Base-by-base conservation (phyloP, 2,329 filamentous ascomycete genomes). In the Helminthosporium solani region DNA sequence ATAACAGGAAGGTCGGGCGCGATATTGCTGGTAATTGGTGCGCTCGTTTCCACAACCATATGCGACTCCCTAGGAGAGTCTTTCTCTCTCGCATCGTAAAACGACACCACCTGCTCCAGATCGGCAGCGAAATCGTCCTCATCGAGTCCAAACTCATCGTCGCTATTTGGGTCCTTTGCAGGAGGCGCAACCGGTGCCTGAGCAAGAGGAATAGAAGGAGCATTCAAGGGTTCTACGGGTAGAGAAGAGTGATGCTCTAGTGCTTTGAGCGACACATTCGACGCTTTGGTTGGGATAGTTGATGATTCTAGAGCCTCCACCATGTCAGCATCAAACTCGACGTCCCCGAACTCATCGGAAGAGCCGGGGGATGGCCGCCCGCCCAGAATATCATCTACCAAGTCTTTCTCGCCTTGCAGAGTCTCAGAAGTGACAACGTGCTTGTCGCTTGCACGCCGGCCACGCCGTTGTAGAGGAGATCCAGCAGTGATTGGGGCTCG, bases 81-180 rank as follows among this genome's bases (percentile, higher is more conserved):
- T 38, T 54, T 49, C n/a, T 62, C 48, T 31, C 74, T 70, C 8
- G 63, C 70, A 50, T 83, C 79, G 58, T 78, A 82, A 40, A 79
- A 66, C 15, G 80, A 80, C 34, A 79, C 74, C 31, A 83, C 72
- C 42, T 81, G 75, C 52, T 84, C 78, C 40, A 85, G 64, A 57
- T 82, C 80, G 47, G 79, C 82, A 3, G 72, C 76, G 54, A 82
- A 78, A 6, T 80, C 54, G 43, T 77, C 73, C 40, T 75, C 72
- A 28, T 75, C 70, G 40, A 70, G 50, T 3, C 64, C 74, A 57
- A 77, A 77, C 28, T 77, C 75, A 42, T 77, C 75, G 30, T 68
- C 68, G 38, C 61, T 68, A 3, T 50, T 56, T 39, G 54, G 44
- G 21, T 51, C 14, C 2, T 41, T 27, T 1, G 38, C 3, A 28